These are phyloP conservation scores for Cruciata laevipes DNA, from an alignment of 257 asterid genomes.

Conservation along the genomic window DNA sequence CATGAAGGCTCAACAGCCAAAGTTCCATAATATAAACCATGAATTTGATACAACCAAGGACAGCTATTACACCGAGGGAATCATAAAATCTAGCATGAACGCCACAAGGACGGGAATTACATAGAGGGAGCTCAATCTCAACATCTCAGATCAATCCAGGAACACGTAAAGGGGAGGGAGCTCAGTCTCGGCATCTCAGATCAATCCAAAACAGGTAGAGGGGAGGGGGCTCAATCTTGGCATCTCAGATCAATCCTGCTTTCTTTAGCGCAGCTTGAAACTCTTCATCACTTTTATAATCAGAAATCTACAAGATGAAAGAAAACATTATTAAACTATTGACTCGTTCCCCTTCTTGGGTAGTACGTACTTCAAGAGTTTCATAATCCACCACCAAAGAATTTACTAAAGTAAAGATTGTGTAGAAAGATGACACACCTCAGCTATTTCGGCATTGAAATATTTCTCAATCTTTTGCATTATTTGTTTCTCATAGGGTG, in stretches of 20 bases:
- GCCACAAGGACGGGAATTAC: too few species aligned
- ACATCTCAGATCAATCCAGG: too few species aligned
- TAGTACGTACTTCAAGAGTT: too few species aligned
- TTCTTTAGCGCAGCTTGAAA: constrained; percentile 49
- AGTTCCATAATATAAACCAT: too few species aligned
- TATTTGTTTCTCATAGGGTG: constrained; percentile 26
- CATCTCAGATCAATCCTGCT: constrained; percentile 49
- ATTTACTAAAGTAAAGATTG: background rate
- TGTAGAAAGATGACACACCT: constrained; percentile 26
- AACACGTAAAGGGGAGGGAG: too few species aligned
- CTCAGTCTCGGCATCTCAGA: constrained; percentile 17
- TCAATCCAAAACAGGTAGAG: constrained; percentile 24
- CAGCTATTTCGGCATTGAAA: constrained; percentile 36
- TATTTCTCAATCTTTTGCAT: constrained; percentile 55
- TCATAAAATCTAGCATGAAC: too few species aligned
- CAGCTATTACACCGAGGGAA: too few species aligned
- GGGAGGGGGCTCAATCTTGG: too few species aligned
- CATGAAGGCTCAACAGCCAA: background rate
- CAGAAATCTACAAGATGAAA: constrained; percentile 37
- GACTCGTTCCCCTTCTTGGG: background rate
- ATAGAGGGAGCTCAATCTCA: too few species aligned
- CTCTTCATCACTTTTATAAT: constrained; percentile 40
- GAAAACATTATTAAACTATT: background rate
- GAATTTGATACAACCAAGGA: too few species aligned
- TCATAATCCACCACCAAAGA: background rate